Evolutionary conservation across 306 rosid genomes (phyloP), one percentile per base, ranked within the genome.

Genomic region (Vigna reflexopilosa): DNA sequence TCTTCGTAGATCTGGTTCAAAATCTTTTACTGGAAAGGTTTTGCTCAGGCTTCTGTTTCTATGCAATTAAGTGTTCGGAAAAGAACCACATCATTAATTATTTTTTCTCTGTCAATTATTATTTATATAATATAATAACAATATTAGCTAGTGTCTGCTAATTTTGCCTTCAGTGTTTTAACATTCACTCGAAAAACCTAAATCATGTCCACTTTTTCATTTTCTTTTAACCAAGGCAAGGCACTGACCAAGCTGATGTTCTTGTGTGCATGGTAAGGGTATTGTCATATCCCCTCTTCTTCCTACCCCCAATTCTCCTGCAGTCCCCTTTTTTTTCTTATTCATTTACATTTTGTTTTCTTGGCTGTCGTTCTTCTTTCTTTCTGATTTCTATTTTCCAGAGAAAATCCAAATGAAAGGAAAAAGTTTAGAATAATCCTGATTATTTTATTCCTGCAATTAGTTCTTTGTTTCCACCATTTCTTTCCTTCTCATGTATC

Each of bases 1-100:
- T 7, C 57, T 36, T 36, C 61, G 11, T 77, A 76, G 86, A 82
- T 84, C 90, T 79, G 80, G 56, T 81, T 71, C 57, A 15, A 81
- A 79, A 52, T 67, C 61, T 71, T 65, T 64, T 15, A 80, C 56
- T 34, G 34, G 58, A 74, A 66, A 48, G 67, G 56, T 51, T 32
- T 32, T 32, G 38, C 32, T 61, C 78, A 74, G 73, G 52, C 42
- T 64, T 62, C 50, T 70, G 65, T 79, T 78, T 42, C 47, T 4
- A 70, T 73, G 82, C 50, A 72, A 77, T 22, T 66, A 49, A 14
- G 77, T 73, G 54, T 58, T 78, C 40, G 56, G 77, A 50, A 66
- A 62, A 59, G 5, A 67, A 57, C 16, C 30, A 40, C n/a, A 50
- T 49, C 67, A 69, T 59, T 67, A 42, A 47, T 13, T 56, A 22